Conservation (phyloP, 78 protist species). For the Pigoraptor vietnamica region DNA sequence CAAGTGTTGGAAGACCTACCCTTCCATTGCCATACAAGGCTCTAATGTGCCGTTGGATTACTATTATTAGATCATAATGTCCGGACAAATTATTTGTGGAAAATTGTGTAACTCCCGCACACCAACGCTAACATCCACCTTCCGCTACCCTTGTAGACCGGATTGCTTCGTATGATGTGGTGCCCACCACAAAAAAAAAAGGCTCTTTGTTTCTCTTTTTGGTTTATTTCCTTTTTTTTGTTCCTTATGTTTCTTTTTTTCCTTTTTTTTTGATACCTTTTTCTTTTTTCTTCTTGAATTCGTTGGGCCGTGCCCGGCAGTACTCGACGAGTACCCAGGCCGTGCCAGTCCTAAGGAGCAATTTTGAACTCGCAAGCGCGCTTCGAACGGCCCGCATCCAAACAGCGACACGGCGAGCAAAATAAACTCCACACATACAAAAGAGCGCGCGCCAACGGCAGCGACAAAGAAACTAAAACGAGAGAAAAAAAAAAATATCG, state of each 20-base stretch:
- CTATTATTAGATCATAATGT: too few species aligned
- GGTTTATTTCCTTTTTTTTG: background rate
- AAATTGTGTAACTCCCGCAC: too few species aligned
- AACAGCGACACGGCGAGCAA: too few species aligned
- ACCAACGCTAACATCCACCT: background rate
- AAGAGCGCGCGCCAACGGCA: too few species aligned
- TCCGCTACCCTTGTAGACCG: background rate
- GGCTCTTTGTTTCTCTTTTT: background rate
- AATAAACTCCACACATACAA: too few species aligned
- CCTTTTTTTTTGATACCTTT: background rate
- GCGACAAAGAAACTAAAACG: too few species aligned
- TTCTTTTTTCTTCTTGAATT: background rate
- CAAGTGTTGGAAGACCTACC: background rate
- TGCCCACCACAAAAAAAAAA: background rate
- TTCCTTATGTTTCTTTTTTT: background rate
- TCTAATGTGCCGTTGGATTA: too few species aligned
- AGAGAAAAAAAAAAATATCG: too few species aligned
- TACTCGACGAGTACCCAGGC: background rate
- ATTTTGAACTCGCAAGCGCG: background rate
- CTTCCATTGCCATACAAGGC: background rate
- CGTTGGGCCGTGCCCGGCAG: background rate
- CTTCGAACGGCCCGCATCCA: background rate
- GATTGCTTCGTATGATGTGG: background rate
- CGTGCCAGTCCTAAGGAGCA: background rate
- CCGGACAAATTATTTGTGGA: too few species aligned